Evolutionary conservation across 352 stramenopile genomes (phyloP), one percentile per base, ranked within the genome.

Genomic region (Blastocystis sp.): DNA sequence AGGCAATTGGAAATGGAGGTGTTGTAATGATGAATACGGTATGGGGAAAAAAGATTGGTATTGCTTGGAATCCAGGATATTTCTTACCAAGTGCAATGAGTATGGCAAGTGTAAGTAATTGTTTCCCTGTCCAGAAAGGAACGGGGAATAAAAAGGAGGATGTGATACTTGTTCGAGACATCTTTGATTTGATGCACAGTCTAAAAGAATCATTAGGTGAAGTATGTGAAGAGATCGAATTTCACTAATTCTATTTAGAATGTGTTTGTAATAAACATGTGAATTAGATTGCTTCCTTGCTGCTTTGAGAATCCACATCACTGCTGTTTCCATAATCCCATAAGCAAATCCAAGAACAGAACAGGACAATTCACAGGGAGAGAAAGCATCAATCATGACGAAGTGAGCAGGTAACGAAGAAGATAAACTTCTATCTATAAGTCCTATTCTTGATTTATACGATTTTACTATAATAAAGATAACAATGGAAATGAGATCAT

Each of bases 391-490:
- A 44, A 84, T 60, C 4, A 84, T 53, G 7, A 64, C 48, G 7
- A 84, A 68, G 68, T 84, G 73, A 68, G 37, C 73, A 15, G 73
- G 73, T 5, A 84, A 42, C 1, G 73, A 84, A 0, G 73, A 84
- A 11, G 73, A 64, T 7, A 84, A 57, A 69, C 68, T 84, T 53
- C 73, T 84, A 69, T 33, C 19, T 48, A 1, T 44, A 15, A 84
- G 5, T 24, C 24, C 9, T 9, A 7, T 19, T 24, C 33, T 35
- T 13, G 9, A 48, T 19, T 19, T 35, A 22, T 27, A 84, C 73
- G 73, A 84, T 84, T 84, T 84, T 15, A 84, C 33, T 19, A 84
- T n/a, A 17, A 84, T 64, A 17, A 66, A 66, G 27, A 84, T 84
- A 35, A 64, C 54, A 44, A 84, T 58, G 3, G 73, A 84, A 30